These are phyloP conservation scores for Edaphochlamys debaryana DNA, from an alignment of 139 green algal genomes.

Conservation along the genomic window DNA sequence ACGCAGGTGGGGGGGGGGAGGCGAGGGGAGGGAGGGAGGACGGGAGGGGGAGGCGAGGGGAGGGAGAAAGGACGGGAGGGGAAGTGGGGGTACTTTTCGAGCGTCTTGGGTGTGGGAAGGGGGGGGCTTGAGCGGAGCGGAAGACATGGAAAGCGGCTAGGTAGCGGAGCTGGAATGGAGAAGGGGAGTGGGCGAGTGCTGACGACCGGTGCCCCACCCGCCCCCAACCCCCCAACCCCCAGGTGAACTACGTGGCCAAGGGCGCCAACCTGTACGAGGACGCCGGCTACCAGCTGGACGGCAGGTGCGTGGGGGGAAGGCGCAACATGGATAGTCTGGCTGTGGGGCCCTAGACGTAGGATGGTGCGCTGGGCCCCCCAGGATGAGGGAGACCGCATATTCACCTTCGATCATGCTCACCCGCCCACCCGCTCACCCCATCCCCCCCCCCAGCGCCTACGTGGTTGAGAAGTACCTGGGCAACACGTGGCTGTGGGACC, in stretches of 20 bases:
- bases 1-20: slow-evolving; percentile 77
- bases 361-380: no score
- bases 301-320: slow-evolving; percentile 40
- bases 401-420: no score
- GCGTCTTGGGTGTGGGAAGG: no score
- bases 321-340: no score
- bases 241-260: slow-evolving; percentile 99
- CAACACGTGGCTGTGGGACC: slow-evolving; percentile 98
- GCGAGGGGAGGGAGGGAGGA: neutral
- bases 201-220: no score
- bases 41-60: neutral
- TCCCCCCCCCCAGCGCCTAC: slow-evolving; percentile 61
- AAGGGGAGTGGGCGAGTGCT: no score
- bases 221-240: slow-evolving; percentile 5
- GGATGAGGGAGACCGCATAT: no score
- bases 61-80: no score
- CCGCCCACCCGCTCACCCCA: neutral
- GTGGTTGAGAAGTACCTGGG: slow-evolving; percentile 97
- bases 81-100: neutral
- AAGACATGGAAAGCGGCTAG: no score
- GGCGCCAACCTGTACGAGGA: slow-evolving; percentile 95
- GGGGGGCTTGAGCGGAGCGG: no score
- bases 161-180: no score
- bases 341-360: no score
- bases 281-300: slow-evolving; percentile 91